Evolutionary conservation across 2,329 filamentous ascomycete species (phyloP).

Genomic region (Ascochyta fabae): DNA sequence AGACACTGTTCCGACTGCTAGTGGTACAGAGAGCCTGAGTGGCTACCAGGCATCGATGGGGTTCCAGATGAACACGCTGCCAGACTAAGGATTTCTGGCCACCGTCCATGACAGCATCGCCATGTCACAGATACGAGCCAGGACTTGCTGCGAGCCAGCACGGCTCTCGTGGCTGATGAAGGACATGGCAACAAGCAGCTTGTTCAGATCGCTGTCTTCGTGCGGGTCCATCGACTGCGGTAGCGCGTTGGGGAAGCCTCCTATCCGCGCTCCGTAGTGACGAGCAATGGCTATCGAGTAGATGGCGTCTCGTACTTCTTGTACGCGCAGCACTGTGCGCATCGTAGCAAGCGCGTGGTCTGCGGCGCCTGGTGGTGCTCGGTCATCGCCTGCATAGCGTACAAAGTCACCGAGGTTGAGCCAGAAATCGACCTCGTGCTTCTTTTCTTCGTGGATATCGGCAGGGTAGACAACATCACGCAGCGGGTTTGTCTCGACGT

Average conservation of each 20-base stretch:
- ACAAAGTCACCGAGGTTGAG: slow-evolving; percentile 75
- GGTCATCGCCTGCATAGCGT: slow-evolving; percentile 67
- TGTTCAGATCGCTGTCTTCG: slow-evolving; percentile 49
- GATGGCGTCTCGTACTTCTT: slow-evolving; percentile 87
- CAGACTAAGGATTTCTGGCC: slow-evolving; percentile 23
- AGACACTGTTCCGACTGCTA: slow-evolving; percentile 12
- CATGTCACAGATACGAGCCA: slow-evolving; percentile 58
- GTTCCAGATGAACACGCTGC: neutral
- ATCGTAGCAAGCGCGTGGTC: slow-evolving; percentile 70
- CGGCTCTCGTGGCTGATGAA: slow-evolving; percentile 57
- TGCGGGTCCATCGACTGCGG: slow-evolving; percentile 35
- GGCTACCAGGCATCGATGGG: neutral
- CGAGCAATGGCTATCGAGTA: slow-evolving; percentile 86
- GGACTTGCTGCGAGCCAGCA: slow-evolving; percentile 55
- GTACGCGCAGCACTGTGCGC: slow-evolving; percentile 74
- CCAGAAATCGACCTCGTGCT: slow-evolving; percentile 79
- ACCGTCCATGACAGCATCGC: slow-evolving; percentile 54
- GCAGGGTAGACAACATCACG: slow-evolving; percentile 57
- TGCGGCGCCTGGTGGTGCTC: slow-evolving; percentile 63
- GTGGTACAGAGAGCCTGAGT: slow-evolving; percentile 9
- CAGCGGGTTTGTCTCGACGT: slow-evolving; percentile 65
- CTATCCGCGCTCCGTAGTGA: slow-evolving; percentile 69
- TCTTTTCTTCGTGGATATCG: slow-evolving; percentile 47
- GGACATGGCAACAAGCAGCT: slow-evolving; percentile 56
- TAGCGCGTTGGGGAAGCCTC: slow-evolving; percentile 53